These are phyloP conservation scores for Neonectria faginata DNA, from an alignment of 2,329 filamentous ascomycete species.

Conservation along the genomic window DNA sequence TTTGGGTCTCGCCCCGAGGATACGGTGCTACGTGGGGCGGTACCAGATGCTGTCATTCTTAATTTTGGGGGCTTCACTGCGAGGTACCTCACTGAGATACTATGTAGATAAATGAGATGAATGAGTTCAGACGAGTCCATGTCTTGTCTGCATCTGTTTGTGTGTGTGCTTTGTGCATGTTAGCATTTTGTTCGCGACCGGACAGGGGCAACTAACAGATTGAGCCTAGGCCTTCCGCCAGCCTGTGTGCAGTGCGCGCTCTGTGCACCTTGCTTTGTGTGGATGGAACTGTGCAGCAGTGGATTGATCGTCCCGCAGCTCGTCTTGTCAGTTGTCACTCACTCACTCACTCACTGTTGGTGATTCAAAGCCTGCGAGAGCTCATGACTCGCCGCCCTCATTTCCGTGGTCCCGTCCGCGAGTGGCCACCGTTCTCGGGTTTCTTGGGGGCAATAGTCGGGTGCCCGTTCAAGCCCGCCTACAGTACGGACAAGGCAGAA, in stretches of 20 bases:
- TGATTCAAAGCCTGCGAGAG: background rate
- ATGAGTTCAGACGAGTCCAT: background rate
- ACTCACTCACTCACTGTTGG: background rate
- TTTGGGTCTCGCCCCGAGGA: background rate
- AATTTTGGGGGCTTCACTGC: background rate
- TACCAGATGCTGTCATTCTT: background rate
- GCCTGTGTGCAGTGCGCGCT: background rate
- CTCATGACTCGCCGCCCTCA: conserved; percentile 28
- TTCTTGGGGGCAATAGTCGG: background rate
- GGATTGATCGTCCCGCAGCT: no score
- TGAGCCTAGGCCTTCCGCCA: background rate
- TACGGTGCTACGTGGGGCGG: background rate
- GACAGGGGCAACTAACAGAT: conserved; percentile 14
- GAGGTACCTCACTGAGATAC: background rate
- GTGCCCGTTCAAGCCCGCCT: background rate
- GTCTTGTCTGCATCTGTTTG: conserved; percentile 5
- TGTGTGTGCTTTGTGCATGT: conserved; percentile 15
- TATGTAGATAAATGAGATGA: background rate
- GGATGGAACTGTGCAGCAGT: no score
- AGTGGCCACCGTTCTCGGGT: conserved; percentile 7
- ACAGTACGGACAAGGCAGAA: background rate
- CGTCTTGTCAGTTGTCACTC: background rate
- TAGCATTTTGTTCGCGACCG: conserved; percentile 17
- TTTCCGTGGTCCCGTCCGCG: conserved; percentile 24
- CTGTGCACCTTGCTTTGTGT: background rate